Percentiles rank a stretch among this genome's conserved stretches.
Conservation (phyloP, 106 monocot genomes). For the Gastrodia elata region DNA sequence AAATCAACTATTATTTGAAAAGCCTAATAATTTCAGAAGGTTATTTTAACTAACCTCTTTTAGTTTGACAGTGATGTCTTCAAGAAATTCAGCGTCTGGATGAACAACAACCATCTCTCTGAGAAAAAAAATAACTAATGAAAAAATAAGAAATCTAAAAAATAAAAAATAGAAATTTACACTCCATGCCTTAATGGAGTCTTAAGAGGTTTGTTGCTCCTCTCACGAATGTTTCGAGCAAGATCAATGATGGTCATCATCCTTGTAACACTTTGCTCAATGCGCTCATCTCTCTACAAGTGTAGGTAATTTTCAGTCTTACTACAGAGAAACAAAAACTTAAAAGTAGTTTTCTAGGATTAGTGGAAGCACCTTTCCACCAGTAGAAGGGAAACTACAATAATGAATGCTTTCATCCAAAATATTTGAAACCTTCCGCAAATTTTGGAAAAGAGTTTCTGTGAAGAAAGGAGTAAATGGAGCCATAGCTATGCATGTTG, state of each 20-base stretch:
- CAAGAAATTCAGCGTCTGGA: conserved; percentile 82
- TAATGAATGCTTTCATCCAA: conserved; percentile 89
- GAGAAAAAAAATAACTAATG: background rate
- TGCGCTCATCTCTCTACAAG: conserved; percentile 79
- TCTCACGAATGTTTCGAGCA: conserved; percentile 85
- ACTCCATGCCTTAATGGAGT: conserved; percentile 69
- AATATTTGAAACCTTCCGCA: conserved; percentile 47
- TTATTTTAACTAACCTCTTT: conserved; percentile 42
- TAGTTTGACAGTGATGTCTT: conserved; percentile 92
- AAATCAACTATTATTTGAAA: background rate
- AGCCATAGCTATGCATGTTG: conserved; percentile 87
- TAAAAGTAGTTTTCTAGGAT: background rate
- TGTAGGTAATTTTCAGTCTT: background rate
- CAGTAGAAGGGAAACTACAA: conserved; percentile 67
- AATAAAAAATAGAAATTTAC: background rate
- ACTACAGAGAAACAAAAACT: background rate
- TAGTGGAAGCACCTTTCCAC: conserved; percentile 44
- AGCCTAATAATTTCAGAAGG: background rate
- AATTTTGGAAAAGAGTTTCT: conserved; percentile 88
- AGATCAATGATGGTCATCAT: conserved; percentile 99
- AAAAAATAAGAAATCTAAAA: background rate
- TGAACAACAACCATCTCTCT: conserved; percentile 98
- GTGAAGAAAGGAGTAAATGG: conserved; percentile 99
- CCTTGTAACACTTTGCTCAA: conserved; percentile 93
- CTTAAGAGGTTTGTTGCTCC: conserved; percentile 87